phyloP scores from a whole-genome alignment of 768 basidiomycete genomes.

The Lentinula edodes region DNA sequence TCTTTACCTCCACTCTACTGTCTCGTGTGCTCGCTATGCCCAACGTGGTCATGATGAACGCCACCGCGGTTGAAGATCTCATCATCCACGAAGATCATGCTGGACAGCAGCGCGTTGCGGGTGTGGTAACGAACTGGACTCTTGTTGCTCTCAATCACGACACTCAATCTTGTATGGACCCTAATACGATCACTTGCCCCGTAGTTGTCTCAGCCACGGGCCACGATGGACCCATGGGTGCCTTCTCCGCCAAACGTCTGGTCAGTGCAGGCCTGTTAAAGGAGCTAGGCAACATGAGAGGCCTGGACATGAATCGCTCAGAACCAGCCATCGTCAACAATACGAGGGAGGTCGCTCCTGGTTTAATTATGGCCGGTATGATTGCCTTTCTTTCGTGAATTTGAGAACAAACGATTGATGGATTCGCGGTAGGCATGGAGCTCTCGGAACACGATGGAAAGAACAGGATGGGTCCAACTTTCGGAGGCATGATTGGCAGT shows the following conservation, averaged over 20 bases:
- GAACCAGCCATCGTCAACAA: conserved; percentile 77
- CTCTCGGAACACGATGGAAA: conserved; percentile 76
- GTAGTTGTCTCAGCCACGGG: conserved; percentile 68
- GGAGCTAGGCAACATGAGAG: conserved; percentile 75
- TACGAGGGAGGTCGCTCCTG: conserved; percentile 72
- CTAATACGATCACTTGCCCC: conserved; percentile 78
- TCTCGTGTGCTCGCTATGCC: conserved; percentile 64
- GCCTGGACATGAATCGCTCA: conserved; percentile 77
- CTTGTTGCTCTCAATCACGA: conserved; percentile 58
- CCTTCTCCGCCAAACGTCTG: conserved; percentile 75
- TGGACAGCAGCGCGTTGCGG: conserved; percentile 42
- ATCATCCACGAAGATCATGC: conserved; percentile 60
- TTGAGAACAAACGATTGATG: not conserved
- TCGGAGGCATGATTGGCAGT: conserved; percentile 76
- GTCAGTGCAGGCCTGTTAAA: conserved; percentile 70
- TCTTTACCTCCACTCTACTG: conserved; percentile 75
- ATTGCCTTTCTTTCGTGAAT: too few relatives aligned
- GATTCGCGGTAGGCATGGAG: conserved; percentile 60
- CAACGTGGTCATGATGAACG: conserved; percentile 73
- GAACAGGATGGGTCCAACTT: conserved; percentile 75
- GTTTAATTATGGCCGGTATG: conserved; percentile 68
- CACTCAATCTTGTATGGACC: conserved; percentile 75
- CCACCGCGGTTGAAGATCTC: conserved; percentile 77
- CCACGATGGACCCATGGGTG: conserved; percentile 77
- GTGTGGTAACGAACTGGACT: conserved; percentile 51